A percentile compares a stretch with the other conserved stretches of the same genome.
Evolutionary conservation across 2,329 filamentous ascomycete genomes (phyloP).

Genomic region (Pseudocercospora crystallina): DNA sequence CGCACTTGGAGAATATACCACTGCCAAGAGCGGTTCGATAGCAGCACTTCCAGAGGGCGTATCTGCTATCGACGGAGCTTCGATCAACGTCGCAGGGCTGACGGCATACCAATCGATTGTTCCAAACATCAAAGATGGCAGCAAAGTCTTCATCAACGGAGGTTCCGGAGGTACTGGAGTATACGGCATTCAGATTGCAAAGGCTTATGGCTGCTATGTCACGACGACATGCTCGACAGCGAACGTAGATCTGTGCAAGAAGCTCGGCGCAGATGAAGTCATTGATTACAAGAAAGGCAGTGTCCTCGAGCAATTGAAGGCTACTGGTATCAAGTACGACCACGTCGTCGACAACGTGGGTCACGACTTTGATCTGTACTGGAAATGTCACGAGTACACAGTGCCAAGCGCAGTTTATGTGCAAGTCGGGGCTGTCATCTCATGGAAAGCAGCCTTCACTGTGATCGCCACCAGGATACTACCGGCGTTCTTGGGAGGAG

Average conservation of each 20-base stretch:
- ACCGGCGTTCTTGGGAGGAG: conserved; percentile 53
- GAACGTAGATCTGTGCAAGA: conserved; percentile 58
- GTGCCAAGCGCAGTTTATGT: conserved; percentile 50
- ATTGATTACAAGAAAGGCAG: conserved; percentile 58
- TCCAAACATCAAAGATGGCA: conserved; percentile 39
- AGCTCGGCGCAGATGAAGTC: conserved; percentile 62
- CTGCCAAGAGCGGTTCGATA: conserved; percentile 38
- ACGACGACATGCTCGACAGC: conserved; percentile 58
- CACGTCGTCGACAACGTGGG: conserved; percentile 62
- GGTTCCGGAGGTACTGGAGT: conserved; percentile 63
- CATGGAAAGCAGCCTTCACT: conserved; percentile 10
- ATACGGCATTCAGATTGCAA: conserved; percentile 64
- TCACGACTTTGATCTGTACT: conserved; percentile 52
- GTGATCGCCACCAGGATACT: conserved; percentile 38
- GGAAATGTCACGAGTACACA: conserved; percentile 53
- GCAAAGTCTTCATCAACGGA: conserved; percentile 64
- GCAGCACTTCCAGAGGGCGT: conserved; percentile 48
- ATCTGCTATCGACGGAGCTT: conserved; percentile 35
- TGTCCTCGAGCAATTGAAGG: conserved; percentile 49
- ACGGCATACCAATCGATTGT: conserved; percentile 42
- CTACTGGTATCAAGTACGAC: conserved; percentile 47
- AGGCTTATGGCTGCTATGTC: conserved; percentile 59
- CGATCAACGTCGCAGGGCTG: conserved; percentile 36
- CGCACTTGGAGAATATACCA: conserved; percentile 39
- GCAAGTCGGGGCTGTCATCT: conserved; percentile 21